Percentiles rank a stretch among this genome's conserved stretches.
These are phyloP conservation scores for Chalciporus sp. DNA, from an alignment of 1,284 basidiomycete species.

Conservation along the genomic window DNA sequence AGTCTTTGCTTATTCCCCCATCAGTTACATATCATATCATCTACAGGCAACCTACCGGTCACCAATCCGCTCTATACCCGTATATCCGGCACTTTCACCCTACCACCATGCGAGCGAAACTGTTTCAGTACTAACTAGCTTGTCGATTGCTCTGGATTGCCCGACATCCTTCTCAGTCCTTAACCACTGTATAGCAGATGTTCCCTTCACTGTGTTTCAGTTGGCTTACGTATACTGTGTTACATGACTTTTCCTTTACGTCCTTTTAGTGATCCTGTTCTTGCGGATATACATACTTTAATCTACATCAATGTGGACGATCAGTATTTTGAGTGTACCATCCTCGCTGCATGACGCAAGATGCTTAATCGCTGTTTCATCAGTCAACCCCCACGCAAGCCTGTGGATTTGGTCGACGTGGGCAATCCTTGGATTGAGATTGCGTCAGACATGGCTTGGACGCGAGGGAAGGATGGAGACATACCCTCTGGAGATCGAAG, in stretches of 20 bases:
- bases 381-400: slow-evolving; percentile 63
- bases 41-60: slow-evolving; percentile 34
- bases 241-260: slow-evolving; percentile 22
- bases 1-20: slow-evolving; percentile 30
- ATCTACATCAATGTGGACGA: slow-evolving; percentile 48
- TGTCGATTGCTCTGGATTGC: slow-evolving; percentile 37
- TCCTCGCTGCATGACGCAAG: slow-evolving; percentile 74
- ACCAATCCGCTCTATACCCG: slow-evolving; percentile 62
- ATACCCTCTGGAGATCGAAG: slow-evolving; percentile 52
- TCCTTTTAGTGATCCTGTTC: slow-evolving; percentile 11
- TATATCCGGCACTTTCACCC: slow-evolving; percentile 51
- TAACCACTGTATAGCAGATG: slow-evolving; percentile 72
- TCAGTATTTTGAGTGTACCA: slow-evolving; percentile 74
- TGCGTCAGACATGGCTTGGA: slow-evolving; percentile 8
- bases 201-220: slow-evolving; percentile 38
- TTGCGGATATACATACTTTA: slow-evolving; percentile 39
- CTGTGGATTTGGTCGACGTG: slow-evolving; percentile 73
- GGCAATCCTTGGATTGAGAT: slow-evolving; percentile 46
- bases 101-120: slow-evolving; percentile 42
- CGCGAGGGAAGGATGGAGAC: slow-evolving; percentile 13
- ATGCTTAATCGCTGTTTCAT: slow-evolving; percentile 34
- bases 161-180: slow-evolving; percentile 41
- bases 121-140: slow-evolving; percentile 70
- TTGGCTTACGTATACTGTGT: slow-evolving; percentile 33
- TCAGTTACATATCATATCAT: slow-evolving; percentile 45